Conservation (phyloP, 257 asterid genomes). For the Cruciata laevipes region DNA sequence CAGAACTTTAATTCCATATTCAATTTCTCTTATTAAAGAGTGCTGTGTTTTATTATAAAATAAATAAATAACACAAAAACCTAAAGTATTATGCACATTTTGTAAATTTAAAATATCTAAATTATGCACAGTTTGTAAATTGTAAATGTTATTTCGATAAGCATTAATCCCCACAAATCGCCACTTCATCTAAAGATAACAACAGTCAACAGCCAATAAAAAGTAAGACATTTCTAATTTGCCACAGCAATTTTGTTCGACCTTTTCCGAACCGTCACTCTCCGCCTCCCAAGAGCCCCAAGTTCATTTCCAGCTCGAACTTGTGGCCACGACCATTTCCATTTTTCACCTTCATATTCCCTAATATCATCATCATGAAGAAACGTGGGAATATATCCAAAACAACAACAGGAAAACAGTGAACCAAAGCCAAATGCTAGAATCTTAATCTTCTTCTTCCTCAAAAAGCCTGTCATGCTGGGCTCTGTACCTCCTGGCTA, state of each 20-base stretch:
- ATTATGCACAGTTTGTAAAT: too few relatives aligned
- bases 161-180: background rate
- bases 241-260: background rate
- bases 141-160: too few relatives aligned
- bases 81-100: too few relatives aligned
- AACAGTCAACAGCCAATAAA: too few relatives aligned
- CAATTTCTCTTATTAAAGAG: too few relatives aligned
- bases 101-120: too few relatives aligned
- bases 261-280: conserved; percentile 2
- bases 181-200: background rate
- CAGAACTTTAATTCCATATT: too few relatives aligned
- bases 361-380: background rate
- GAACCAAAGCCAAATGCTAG: conserved; percentile 1
- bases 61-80: too few relatives aligned
- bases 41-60: too few relatives aligned
- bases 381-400: background rate
- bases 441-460: background rate
- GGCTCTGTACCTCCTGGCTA: conserved; percentile 8
- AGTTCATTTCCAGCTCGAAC: background rate
- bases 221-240: background rate
- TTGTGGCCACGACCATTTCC: conserved; percentile 14
- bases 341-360: background rate
- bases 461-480: conserved; percentile 13
- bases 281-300: background rate
- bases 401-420: background rate